phyloP scores from a whole-genome alignment of 1,284 basidiomycete species.

The Sporisorium graminicola region DNA sequence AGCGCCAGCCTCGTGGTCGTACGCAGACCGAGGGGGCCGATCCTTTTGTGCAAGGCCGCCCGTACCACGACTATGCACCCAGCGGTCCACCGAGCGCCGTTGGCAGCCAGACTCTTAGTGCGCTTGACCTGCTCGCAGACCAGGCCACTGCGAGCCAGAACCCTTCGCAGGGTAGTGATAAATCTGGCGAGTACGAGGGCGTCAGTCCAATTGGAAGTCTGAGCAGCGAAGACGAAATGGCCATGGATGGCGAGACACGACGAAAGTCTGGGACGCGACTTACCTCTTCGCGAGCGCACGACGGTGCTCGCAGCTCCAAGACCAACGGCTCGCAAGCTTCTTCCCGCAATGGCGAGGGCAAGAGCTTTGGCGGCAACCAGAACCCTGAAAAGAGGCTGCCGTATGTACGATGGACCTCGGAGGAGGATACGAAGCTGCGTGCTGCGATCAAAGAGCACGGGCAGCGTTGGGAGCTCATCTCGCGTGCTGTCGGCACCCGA shows the following conservation, averaged over 20 bases:
- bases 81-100: constrained; percentile 34
- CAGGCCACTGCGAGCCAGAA: constrained; percentile 67
- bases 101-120: constrained; percentile 51
- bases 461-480: constrained; percentile 69
- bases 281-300: constrained; percentile 19
- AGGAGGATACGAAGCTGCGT: constrained; percentile 67
- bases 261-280: constrained; percentile 34
- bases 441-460: constrained; percentile 67
- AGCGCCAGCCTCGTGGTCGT: constrained; percentile 40
- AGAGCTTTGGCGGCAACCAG: constrained; percentile 56
- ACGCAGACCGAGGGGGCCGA: constrained; percentile 58
- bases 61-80: constrained; percentile 38
- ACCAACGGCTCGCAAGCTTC: constrained; percentile 24
- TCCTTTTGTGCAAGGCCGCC: constrained; percentile 27
- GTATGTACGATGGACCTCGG: constrained; percentile 67
- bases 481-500: constrained; percentile 66
- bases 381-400: constrained; percentile 68
- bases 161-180: constrained; percentile 60
- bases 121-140: constrained; percentile 68
- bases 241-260: constrained; percentile 25
- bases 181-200: constrained; percentile 49
- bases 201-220: constrained; percentile 51
- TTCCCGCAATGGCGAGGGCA: constrained; percentile 38
- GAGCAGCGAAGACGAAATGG: constrained; percentile 52
- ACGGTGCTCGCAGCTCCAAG: constrained; percentile 32